These are phyloP conservation scores for Clarireedia monteithiana DNA, from an alignment of 2,329 filamentous ascomycete species.

Conservation along the genomic window DNA sequence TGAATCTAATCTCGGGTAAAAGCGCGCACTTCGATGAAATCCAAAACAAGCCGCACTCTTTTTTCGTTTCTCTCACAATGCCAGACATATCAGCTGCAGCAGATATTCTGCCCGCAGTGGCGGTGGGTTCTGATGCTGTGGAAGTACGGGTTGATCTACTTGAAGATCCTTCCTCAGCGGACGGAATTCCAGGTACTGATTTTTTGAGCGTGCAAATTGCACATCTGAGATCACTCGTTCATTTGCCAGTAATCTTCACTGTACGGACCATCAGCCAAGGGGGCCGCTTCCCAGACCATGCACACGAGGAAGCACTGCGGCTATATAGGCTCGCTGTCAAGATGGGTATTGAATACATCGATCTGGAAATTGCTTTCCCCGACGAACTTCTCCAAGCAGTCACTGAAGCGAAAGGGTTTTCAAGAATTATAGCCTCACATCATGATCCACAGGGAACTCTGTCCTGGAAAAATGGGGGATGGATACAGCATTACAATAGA, in stretches of 20 bases:
- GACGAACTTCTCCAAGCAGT: constrained; percentile 66
- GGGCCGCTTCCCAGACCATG: constrained; percentile 75
- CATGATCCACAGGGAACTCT: constrained; percentile 75
- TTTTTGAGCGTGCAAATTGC: constrained; percentile 79
- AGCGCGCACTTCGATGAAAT: constrained; percentile 46
- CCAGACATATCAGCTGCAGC: constrained; percentile 61
- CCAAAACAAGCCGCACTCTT: constrained; percentile 65
- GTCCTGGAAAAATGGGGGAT: constrained; percentile 88
- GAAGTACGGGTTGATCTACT: constrained; percentile 91
- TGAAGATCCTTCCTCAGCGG: constrained; percentile 51
- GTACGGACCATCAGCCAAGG: constrained; percentile 80
- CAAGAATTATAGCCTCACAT: constrained; percentile 88
- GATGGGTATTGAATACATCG: constrained; percentile 85
- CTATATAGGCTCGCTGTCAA: constrained; percentile 75
- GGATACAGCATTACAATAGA: constrained; percentile 83
- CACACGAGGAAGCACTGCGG: constrained; percentile 59
- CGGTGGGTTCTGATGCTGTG: constrained; percentile 84
- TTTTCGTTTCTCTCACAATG: constrained; percentile 87
- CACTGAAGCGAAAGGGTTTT: constrained; percentile 56
- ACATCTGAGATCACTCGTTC: constrained; percentile 62
- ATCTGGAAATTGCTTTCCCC: constrained; percentile 83
- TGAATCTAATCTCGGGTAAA: constrained; percentile 60
- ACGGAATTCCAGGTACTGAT: constrained; percentile 55
- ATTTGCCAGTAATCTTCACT: constrained; percentile 85
- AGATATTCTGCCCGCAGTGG: constrained; percentile 60